Percentiles rank a stretch among this genome's conserved stretches.
Conservation (phyloP, 1,284 basidiomycete species). For the Naganishia sp. region DNA sequence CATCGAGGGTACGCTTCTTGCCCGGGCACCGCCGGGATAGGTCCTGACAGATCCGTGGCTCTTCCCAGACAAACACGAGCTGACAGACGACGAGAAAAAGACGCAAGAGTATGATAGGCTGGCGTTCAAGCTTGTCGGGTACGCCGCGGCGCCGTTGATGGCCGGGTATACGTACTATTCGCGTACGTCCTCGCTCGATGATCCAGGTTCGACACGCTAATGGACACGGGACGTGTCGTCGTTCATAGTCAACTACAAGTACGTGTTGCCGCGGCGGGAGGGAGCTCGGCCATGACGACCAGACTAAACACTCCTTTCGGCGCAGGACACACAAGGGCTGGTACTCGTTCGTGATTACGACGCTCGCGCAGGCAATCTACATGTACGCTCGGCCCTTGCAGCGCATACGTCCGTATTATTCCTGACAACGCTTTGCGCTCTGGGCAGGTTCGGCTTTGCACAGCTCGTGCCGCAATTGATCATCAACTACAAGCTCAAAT, state of each 20-base stretch:
- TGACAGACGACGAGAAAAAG: conserved; percentile 91
- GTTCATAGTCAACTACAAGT: conserved; percentile 17
- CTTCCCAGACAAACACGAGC: conserved; percentile 78
- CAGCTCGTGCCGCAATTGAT: conserved; percentile 84
- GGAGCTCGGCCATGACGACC: too few relatives aligned
- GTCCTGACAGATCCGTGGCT: neutral
- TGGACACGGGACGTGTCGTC: neutral
- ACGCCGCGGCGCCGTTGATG: conserved; percentile 79
- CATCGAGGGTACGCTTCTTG: conserved; percentile 65
- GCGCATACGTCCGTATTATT: too few relatives aligned
- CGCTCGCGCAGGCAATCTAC: conserved; percentile 54
- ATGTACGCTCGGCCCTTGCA: conserved; percentile 26
- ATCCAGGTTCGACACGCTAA: neutral
- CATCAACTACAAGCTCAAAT: conserved; percentile 96
- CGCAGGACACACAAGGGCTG: conserved; percentile 76
- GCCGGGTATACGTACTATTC: conserved; percentile 87
- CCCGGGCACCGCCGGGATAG: too few relatives aligned
- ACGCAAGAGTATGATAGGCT: conserved; percentile 80
- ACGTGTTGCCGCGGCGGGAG: neutral
- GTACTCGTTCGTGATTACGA: conserved; percentile 90
- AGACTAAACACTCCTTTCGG: conserved; percentile 45
- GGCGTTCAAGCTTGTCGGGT: conserved; percentile 71
- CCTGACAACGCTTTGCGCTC: neutral
- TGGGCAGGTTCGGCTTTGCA: conserved; percentile 87
- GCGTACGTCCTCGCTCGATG: conserved; percentile 41